A percentile compares a stretch with the other conserved stretches of the same genome.
These are phyloP conservation scores for Xylaria multiplex DNA, from an alignment of 2,329 filamentous ascomycete species.

Conservation along the genomic window DNA sequence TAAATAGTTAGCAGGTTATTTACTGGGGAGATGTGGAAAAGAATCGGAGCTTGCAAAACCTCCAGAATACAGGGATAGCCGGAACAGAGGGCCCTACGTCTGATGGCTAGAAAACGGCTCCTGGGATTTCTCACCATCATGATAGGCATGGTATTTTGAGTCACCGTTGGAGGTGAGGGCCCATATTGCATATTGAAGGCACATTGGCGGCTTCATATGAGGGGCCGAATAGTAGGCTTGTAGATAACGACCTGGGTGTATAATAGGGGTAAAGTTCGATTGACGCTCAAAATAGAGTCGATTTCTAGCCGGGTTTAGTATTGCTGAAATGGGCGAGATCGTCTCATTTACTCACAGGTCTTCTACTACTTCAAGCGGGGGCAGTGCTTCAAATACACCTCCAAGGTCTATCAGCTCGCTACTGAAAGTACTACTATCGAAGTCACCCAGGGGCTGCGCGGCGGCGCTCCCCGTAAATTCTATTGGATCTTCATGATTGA, in stretches of 20 bases:
- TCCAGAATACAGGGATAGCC: neutral
- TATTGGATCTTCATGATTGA: conserved; percentile 32
- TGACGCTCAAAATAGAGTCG: conserved; percentile 79
- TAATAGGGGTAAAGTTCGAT: conserved; percentile 77
- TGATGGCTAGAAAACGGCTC: neutral
- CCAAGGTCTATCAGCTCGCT: conserved; percentile 75
- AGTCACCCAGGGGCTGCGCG: conserved; percentile 31
- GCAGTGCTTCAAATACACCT: conserved; percentile 83
- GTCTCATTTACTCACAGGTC: conserved; percentile 70
- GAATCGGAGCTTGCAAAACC: neutral
- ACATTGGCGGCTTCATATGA: conserved; percentile 81
- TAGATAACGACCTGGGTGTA: conserved; percentile 80
- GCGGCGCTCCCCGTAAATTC: conserved; percentile 35
- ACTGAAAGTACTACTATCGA: conserved; percentile 24
- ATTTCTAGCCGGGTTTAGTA: conserved; percentile 61
- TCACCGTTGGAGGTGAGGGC: conserved; percentile 77
- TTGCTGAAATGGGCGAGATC: neutral
- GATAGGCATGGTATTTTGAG: conserved; percentile 76
- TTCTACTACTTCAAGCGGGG: conserved; percentile 80
- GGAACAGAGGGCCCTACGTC: neutral
- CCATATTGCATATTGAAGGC: conserved; percentile 91
- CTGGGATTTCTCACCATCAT: conserved; percentile 58
- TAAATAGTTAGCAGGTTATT: conserved; percentile 4
- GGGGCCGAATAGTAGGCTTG: conserved; percentile 77
- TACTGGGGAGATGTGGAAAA: neutral